phyloP scores from a whole-genome alignment of 2,329 filamentous ascomycete genomes.

The Alternaria triticimaculans region DNA sequence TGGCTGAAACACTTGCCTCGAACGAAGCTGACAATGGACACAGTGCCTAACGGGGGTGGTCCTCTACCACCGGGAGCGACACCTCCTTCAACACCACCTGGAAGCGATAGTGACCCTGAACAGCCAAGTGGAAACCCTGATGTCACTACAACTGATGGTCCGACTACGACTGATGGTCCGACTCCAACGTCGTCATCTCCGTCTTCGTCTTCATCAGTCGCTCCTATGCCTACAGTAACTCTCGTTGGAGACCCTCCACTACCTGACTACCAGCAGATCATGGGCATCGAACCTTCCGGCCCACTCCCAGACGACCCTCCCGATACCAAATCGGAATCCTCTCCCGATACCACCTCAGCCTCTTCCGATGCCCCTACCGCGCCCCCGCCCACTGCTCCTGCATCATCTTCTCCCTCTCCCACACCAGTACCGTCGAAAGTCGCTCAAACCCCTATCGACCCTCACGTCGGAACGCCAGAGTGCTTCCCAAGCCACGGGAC shows the following conservation, averaged over 20 bases:
- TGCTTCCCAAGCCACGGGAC: background rate
- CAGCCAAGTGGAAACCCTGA: background rate
- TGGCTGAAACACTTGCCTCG: background rate
- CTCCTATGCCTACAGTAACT: background rate
- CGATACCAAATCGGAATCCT: background rate
- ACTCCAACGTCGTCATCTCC: background rate
- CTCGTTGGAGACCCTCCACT: background rate
- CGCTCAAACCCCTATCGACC: background rate
- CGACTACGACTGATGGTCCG: background rate
- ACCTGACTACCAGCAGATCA: background rate
- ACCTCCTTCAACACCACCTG: background rate
- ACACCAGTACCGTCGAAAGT: background rate
- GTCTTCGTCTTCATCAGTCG: background rate
- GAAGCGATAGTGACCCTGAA: background rate
- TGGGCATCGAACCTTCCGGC: background rate
- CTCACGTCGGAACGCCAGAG: background rate
- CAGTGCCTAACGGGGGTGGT: background rate
- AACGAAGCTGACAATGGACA: background rate
- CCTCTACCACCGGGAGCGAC: background rate
- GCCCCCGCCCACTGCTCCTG: background rate
- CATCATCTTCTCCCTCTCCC: background rate
- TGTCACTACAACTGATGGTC: background rate
- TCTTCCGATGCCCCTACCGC: background rate
- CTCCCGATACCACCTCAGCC: background rate
- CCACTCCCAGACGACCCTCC: background rate